Base-by-base conservation (phyloP, 148 eudicot genomes). In the Rhododendron ovatum region DNA sequence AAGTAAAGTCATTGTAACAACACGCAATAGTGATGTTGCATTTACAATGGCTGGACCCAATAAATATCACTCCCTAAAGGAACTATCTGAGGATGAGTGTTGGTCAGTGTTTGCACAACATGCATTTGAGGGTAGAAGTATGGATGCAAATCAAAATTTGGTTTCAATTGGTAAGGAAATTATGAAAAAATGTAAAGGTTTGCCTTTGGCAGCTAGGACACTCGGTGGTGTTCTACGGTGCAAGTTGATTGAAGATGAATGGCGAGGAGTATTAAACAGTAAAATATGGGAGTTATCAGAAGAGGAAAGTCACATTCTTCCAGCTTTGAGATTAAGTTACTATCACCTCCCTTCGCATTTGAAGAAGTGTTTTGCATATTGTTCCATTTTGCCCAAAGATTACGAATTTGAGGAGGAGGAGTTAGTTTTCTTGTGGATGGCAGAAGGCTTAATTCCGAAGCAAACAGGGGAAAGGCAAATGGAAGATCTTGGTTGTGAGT, bases 401-500 rank as follows among this genome's bases (percentile, higher is more conserved):
- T 84, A 57, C 4, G 17, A 39, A 24, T 78, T 86, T 47, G 47
- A 35, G 15, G 51, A 86, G 69, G 37, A 83, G 17, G 67, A 80
- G n/a, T 28, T 88, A 35, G 78, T 88, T 8, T 35, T 26, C 1
- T 22, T 86, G 39, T 89, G 91, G 91, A 89, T 89, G 87, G 89
- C 89, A 0, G 81, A 83, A 43, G 88, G 88, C 26, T 85, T 90
- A 37, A 77, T 90, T 13, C 77, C 65, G 0, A 39, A 76, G 30
- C 41, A 39, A 39, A 39, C 6, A 39, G 78, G 7, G 0, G 33
- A 37, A 13, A 82, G 51, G 28, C 57, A 45, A 57, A 47, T 81
- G 82, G 92, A 91, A 82, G 86, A 87, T 26, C n/a, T 86, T 9
- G 91, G 92, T 0, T 33, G 24, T 37, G 84, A 86, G 9, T 89